Base-by-base conservation (phyloP, 192 early-diverging fungal genomes). In the Backusella westeae region DNA sequence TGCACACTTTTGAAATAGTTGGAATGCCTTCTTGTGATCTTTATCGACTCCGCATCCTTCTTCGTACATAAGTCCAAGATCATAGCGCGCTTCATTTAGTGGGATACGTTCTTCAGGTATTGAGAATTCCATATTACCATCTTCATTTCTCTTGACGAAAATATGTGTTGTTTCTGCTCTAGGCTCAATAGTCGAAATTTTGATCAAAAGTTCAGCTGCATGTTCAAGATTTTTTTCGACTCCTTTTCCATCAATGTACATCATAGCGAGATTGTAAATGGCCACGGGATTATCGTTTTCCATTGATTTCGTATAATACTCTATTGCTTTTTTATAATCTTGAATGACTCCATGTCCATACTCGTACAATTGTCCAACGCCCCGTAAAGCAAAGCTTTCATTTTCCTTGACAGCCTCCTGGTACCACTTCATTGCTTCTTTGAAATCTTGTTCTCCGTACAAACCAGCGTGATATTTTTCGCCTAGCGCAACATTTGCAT, bases 371-470 rank as follows among this genome's bases (percentile, higher is more conserved):
- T 91, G 90, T 32, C 91, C 93, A 23, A 95, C 79, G 9, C 89
- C 93, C 70, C 90, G 94, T 71, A 85, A 76, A 29, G 81, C 83
- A 78, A 81, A 81, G 56, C 81, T 82, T 35, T 86, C 83, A 3
- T 81, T 85, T 59, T 84, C 79, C 39, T 83, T 76, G 7, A 81
- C 83, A 4, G 84, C 82, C 23, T 84, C 80, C 44, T 77, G 77
- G 56, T 85, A 86, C 82, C 92, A 91, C n/a, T 87, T 78, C 21
- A 88, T 90, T 41, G 88, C 82, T 17, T 89, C 80, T 73, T 88
- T 75, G 66, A 85, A 77, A 67, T 88, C 80, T 39, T 88, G 83
- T 38, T 53, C 49, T n/a, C 49, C 49, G 4, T 53, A 17, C n/a
- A 53, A 19, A 53, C 49, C 49, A n/a, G 49, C 15, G 17, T 53